Percentiles rank a stretch among this genome's conserved stretches.
These are phyloP conservation scores for Ogataea allantospora DNA, from an alignment of 805 yeast species.

Conservation along the genomic window DNA sequence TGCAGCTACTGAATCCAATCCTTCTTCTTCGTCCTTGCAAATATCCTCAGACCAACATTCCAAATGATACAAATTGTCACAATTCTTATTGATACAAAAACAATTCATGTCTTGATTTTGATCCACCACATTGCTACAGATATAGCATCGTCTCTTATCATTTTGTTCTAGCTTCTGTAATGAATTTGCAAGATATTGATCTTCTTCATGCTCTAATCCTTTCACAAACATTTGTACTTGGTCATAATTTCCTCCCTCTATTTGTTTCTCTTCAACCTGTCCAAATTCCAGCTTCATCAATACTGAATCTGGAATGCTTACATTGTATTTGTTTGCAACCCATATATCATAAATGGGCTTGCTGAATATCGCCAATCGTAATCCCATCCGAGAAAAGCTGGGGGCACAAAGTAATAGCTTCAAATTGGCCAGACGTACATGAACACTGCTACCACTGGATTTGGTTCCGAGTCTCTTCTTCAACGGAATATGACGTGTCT, in stretches of 20 bases:
- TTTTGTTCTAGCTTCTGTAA: constrained; percentile 9
- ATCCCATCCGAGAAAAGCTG: constrained; percentile 45
- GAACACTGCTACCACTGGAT: constrained; percentile 41
- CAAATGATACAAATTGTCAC: constrained; percentile 35
- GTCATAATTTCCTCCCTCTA: constrained; percentile 32
- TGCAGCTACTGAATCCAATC: constrained; percentile 10
- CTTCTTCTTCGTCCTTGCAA: constrained; percentile 8
- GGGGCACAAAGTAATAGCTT: constrained; percentile 41
- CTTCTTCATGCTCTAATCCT: constrained; percentile 9
- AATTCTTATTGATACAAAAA: constrained; percentile 28
- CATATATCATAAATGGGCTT: constrained; percentile 33
- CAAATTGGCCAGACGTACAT: constrained; percentile 47
- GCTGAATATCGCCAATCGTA: constrained; percentile 48
- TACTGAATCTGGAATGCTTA: constrained; percentile 24
- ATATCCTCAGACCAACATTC: constrained; percentile 33
- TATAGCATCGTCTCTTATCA: constrained; percentile 10
- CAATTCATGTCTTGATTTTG: constrained; percentile 17
- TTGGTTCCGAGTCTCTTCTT: constrained; percentile 38
- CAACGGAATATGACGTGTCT: constrained; percentile 55
- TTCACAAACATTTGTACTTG: constrained; percentile 26
- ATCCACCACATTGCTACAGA: constrained; percentile 20
- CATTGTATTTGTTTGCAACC: constrained; percentile 35
- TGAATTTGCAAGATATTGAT: constrained; percentile 19
- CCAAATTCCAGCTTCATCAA: constrained; percentile 17
- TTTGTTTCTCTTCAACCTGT: constrained; percentile 9